phyloP scores from a whole-genome alignment of 805 yeast species.

The Starmerella stigmatis region DNA sequence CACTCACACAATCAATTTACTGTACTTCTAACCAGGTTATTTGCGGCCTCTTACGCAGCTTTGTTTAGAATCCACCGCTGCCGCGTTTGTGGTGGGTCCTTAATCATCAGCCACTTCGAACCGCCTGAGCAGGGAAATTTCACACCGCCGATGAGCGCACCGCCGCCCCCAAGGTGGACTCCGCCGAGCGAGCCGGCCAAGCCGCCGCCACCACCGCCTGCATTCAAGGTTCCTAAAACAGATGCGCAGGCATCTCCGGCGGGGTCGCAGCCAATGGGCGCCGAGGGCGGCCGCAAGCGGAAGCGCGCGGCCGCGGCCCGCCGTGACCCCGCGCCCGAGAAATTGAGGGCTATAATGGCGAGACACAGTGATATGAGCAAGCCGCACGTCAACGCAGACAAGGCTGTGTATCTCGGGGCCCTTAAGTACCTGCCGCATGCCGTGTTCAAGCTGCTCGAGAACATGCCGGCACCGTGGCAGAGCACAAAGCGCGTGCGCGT shows the following conservation, averaged over 20 bases:
- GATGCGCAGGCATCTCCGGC: neutral
- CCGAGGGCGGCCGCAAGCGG: neutral
- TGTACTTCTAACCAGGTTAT: too few relatives aligned
- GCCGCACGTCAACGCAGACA: slow-evolving; percentile 42
- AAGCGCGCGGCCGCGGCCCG: neutral
- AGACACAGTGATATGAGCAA: slow-evolving; percentile 9
- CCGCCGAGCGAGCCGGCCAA: slow-evolving; percentile 2
- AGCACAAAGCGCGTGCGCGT: slow-evolving; percentile 73
- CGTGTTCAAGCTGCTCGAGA: slow-evolving; percentile 72
- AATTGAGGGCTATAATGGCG: slow-evolving; percentile 7
- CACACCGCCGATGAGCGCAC: neutral
- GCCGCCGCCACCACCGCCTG: slow-evolving; percentile 5
- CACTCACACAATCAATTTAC: too few relatives aligned
- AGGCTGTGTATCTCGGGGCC: slow-evolving; percentile 79
- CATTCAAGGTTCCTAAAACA: neutral
- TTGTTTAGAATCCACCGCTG: too few relatives aligned
- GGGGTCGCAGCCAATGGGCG: neutral
- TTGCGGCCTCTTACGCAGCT: too few relatives aligned
- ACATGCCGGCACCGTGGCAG: slow-evolving; percentile 99
- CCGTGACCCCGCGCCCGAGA: neutral
- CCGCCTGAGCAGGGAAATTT: neutral
- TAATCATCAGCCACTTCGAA: slow-evolving; percentile 4
- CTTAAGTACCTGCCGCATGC: slow-evolving; percentile 95
- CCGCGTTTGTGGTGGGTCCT: neutral
- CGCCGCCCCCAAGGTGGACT: slow-evolving; percentile 11